phyloP scores from a whole-genome alignment of 305 asterid species.

The Andrographis paniculata region DNA sequence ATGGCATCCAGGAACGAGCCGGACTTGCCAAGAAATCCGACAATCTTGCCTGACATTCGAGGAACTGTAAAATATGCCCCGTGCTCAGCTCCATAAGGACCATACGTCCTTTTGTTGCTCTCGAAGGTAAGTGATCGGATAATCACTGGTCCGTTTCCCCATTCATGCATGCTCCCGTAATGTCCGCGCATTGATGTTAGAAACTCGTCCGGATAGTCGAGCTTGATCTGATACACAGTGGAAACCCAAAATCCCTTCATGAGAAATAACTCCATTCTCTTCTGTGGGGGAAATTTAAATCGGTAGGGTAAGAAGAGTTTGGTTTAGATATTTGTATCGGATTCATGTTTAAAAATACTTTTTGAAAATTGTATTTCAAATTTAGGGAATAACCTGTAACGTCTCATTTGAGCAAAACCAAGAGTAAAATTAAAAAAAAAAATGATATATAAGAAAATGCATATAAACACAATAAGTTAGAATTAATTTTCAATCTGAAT shows the following conservation, averaged over 20 bases:
- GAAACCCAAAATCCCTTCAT: background rate
- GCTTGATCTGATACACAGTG: slow-evolving; percentile 33
- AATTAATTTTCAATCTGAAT: too few species aligned
- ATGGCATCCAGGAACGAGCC: slow-evolving; percentile 69
- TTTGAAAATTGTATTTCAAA: too few species aligned
- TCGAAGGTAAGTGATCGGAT: slow-evolving; percentile 52
- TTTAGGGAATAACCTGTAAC: too few species aligned
- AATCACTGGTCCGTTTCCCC: slow-evolving; percentile 47
- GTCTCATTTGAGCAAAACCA: too few species aligned
- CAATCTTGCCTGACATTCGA: slow-evolving; percentile 39
- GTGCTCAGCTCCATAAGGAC: slow-evolving; percentile 57
- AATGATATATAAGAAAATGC: too few species aligned
- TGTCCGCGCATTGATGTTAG: slow-evolving; percentile 52
- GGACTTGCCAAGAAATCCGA: slow-evolving; percentile 67
- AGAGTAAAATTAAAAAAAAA: too few species aligned
- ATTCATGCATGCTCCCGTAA: slow-evolving; percentile 46
- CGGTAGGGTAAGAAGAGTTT: too few species aligned
- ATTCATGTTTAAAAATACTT: too few species aligned
- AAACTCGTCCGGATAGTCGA: slow-evolving; percentile 61
- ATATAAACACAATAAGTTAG: too few species aligned
- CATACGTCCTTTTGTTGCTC: slow-evolving; percentile 53
- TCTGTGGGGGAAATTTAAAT: too few species aligned
- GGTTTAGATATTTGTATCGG: too few species aligned
- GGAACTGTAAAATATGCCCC: slow-evolving; percentile 58
- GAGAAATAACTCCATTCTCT: too few species aligned